Evolutionary conservation across 176 grass and related monocot genomes (phyloP).

Genomic region (Carex pumila): DNA sequence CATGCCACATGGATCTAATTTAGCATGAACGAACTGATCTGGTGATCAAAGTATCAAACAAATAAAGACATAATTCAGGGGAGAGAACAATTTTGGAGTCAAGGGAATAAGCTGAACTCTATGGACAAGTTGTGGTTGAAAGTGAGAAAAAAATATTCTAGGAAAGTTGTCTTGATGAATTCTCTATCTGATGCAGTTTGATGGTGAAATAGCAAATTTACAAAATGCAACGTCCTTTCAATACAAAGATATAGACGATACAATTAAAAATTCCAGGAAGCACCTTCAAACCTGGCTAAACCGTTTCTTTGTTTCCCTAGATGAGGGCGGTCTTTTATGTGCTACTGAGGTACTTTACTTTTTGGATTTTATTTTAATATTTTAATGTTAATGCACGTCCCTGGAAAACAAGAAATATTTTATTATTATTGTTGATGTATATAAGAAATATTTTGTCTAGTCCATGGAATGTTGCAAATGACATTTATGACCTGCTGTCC

Average conservation of each 20-base stretch:
- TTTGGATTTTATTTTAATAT: not conserved
- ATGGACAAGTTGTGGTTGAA: not conserved
- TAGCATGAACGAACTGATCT: not conserved
- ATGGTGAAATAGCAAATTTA: conserved; percentile 40
- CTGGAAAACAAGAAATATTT: not conserved
- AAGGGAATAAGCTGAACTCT: not conserved
- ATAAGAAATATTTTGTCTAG: not conserved
- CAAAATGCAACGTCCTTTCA: conserved; percentile 27
- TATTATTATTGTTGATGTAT: not conserved
- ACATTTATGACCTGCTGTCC: not conserved
- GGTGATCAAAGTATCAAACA: not conserved
- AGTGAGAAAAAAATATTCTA: not conserved
- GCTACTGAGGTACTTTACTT: conserved; percentile 49
- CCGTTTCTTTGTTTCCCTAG: conserved; percentile 64
- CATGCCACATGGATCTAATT: not conserved
- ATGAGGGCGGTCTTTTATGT: conserved; percentile 75
- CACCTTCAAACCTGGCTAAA: conserved; percentile 41
- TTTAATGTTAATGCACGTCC: conserved; percentile 6
- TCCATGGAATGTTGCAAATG: not conserved
- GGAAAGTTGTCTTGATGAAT: not conserved
- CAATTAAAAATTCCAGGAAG: conserved; percentile 53
- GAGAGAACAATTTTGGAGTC: not conserved
- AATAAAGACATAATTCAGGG: not conserved
- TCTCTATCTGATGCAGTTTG: conserved; percentile 45
- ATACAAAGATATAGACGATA: conserved; percentile 55